Conservation (phyloP, 306 rosid species). For the Canavalia gladiata region DNA sequence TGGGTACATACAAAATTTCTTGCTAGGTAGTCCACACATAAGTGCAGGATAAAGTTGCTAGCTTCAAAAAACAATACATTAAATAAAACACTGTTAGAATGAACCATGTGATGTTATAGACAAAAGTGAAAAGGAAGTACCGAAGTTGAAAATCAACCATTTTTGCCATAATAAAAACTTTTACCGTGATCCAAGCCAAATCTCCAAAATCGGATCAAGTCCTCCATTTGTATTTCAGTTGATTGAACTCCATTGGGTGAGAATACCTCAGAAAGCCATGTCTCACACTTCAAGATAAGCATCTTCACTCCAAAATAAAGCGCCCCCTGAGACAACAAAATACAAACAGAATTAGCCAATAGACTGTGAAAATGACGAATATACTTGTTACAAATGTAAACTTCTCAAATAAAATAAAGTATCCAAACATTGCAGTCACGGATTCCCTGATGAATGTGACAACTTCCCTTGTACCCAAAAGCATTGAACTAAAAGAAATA, state of each 20-base stretch:
- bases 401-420: conserved; percentile 34
- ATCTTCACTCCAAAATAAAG: conserved; percentile 85
- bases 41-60: conserved; percentile 58
- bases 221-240: conserved; percentile 60
- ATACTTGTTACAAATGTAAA: conserved; percentile 9
- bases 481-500: conserved; percentile 4
- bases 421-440: not conserved
- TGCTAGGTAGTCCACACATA: conserved; percentile 74
- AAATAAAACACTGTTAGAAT: conserved; percentile 47
- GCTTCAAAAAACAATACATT: conserved; percentile 62
- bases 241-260: conserved; percentile 49
- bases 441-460: conserved; percentile 32
- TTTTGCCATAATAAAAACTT: conserved; percentile 12
- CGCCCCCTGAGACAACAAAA: conserved; percentile 66
- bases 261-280: conserved; percentile 69
- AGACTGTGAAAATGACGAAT: not conserved
- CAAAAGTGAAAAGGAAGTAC: conserved; percentile 13
- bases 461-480: conserved; percentile 30
- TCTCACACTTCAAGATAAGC: conserved; percentile 68
- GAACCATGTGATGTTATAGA: conserved; percentile 25
- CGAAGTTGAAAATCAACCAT: conserved; percentile 4
- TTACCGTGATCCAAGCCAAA: conserved; percentile 72
- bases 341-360: conserved; percentile 33
- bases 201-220: conserved; percentile 71
- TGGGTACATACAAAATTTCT: conserved; percentile 79